A percentile compares a stretch with the other conserved stretches of the same genome.
Conservation (phyloP, 495 filamentous ascomycete genomes). For the Polyplosphaeria fusca region DNA sequence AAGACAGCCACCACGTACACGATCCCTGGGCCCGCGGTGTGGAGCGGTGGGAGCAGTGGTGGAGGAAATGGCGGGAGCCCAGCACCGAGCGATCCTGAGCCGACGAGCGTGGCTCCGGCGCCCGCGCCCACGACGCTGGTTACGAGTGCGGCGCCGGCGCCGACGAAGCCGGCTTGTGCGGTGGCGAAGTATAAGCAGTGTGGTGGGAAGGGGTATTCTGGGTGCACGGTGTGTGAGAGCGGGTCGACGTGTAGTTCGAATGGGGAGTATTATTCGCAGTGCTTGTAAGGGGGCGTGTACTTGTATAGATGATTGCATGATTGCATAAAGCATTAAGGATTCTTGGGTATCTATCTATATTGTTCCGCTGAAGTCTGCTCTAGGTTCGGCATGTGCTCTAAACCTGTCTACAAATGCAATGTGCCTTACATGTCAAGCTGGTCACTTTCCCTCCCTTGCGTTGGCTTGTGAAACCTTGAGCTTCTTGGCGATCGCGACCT, state of each 20-base stretch:
- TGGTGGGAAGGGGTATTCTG: constrained; percentile 18
- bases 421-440: no score
- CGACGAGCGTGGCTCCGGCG: not conserved
- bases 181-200: constrained; percentile 29
- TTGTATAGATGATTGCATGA: not conserved
- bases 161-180: constrained; percentile 1
- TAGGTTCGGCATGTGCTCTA: no score
- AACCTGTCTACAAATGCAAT: no score
- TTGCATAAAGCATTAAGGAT: not conserved
- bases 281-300: constrained; percentile 20
- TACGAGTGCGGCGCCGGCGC: constrained; percentile 3
- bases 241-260: constrained; percentile 20
- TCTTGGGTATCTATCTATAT: not conserved
- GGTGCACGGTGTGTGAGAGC: constrained; percentile 26
- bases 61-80: no score
- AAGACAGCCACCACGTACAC: constrained; percentile 29
- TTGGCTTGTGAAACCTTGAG: no score
- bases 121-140: constrained; percentile 11
- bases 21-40: constrained; percentile 33
- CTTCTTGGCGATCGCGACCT: no score
- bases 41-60: constrained; percentile 15
- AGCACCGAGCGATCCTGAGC: not conserved
- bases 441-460: no score
- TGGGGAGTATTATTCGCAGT: constrained; percentile 31
- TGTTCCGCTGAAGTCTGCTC: no score